Evolutionary conservation across 305 asterid genomes (phyloP), one percentile per base, ranked within the genome.

Genomic region (Petunia hybrid): DNA sequence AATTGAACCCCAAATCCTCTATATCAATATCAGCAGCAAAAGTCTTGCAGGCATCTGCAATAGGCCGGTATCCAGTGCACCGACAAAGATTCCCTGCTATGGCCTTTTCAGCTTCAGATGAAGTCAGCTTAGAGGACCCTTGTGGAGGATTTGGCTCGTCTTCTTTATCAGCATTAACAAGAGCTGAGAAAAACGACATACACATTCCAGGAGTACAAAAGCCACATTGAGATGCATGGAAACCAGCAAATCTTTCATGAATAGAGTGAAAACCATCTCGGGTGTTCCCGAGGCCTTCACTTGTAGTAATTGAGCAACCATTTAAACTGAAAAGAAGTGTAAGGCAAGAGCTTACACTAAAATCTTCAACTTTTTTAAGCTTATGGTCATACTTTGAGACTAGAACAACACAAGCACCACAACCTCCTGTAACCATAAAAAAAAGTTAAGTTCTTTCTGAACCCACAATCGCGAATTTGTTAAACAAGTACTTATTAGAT

Each of bases 131-230:
- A 41, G 95, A 92, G 78, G 89, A 91, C 67, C 98, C 97, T 2
- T 87, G 87, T 0, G 87, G 74, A 31, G 92, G 87, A 53, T 84
- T 69, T 0, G 91, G 83, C 64, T 84, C 66, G 31, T 82, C 22
- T 14, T 74, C 74, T 53, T 86, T 92, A 38, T 91, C 91, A 2
- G 96, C 93, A 76, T 90, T 86, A 36, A 83, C 89, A 16, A 93
- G 92, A 1, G 94, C 94, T 7, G 98, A 88, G 87, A 84, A 92
- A 57, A 92, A 78, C 1, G 98, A 93, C 89, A 93, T 83, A 83
- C 95, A 93, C 92, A 93, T 90, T 73, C 98, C 98, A 12, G 98
- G 97, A 73, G 93, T 91, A 87, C 98, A 92, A 79, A 87, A 93
- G 61, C 98, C 98, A 78, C 98, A 93, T 62, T 92, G 98, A 84